These are phyloP conservation scores for Cercospora citrullina DNA, from an alignment of 2,329 filamentous ascomycete species.

Conservation along the genomic window DNA sequence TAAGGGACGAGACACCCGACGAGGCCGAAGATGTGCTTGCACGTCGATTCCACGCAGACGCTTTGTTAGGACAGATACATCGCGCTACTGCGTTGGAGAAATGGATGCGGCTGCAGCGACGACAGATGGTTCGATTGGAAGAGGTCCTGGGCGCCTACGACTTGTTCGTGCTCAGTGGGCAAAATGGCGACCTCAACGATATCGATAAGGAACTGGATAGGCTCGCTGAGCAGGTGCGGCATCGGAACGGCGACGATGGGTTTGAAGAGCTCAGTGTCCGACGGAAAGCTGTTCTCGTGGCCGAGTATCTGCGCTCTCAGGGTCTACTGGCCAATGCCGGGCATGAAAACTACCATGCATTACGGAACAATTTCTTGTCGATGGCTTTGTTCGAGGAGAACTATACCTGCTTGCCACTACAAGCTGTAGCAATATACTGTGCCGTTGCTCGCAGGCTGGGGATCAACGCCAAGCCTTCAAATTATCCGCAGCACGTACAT, in stretches of 20 bases:
- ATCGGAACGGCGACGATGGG: constrained; percentile 46
- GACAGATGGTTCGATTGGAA: constrained; percentile 64
- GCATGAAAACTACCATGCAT: constrained; percentile 72
- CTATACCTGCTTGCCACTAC: constrained; percentile 80
- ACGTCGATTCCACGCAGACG: constrained; percentile 72
- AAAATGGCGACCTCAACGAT: constrained; percentile 70
- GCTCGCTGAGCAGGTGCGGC: constrained; percentile 59
- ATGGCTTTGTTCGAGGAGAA: constrained; percentile 70
- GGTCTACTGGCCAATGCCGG: constrained; percentile 64
- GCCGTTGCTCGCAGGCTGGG: constrained; percentile 72
- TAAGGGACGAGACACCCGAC: constrained; percentile 62
- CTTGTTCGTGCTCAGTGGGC: constrained; percentile 77
- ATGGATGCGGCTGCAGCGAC: constrained; percentile 63
- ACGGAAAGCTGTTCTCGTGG: constrained; percentile 66
- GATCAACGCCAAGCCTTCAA: constrained; percentile 74
- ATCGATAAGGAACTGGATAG: constrained; percentile 62
- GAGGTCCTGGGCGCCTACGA: constrained; percentile 80
- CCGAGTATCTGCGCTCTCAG: constrained; percentile 66
- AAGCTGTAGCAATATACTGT: constrained; percentile 85
- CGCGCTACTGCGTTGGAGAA: constrained; percentile 74
- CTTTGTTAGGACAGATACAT: constrained; percentile 76
- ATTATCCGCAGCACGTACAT: constrained; percentile 83
- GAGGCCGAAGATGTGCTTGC: constrained; percentile 73
- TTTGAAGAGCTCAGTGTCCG: constrained; percentile 62
- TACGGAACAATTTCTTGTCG: constrained; percentile 87